Evolutionary conservation across 1,284 basidiomycete species (phyloP), one percentile per base, ranked within the genome.

Genomic region (Singerocomus inundabilis): DNA sequence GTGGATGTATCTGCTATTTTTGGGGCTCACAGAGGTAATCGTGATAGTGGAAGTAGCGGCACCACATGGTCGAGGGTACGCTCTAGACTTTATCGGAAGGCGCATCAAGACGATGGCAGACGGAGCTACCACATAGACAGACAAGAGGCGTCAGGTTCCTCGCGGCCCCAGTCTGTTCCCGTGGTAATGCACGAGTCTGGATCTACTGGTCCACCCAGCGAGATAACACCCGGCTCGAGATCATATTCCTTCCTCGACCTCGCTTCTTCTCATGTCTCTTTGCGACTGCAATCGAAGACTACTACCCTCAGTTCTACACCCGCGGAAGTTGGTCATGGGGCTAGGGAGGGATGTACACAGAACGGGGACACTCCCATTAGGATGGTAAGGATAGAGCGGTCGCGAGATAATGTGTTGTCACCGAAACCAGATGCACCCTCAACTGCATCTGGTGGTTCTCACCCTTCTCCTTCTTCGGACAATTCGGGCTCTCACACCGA

Each of bases 171-270:
- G 47, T 66, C 63, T 3, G 64, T 70, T 3, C 66, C 68, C 12
- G 59, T 66, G 44, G 56, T 69, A 1, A 56, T 70, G 67, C 68
- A 67, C 33, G 54, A 60, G n/a, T 50, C 62, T 25, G 46, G 36
- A 33, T 58, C 53, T 12, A 44, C 28, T 63, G 49, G 63, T 61
- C 25, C 63, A 66, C 47, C 72, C 56, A 35, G 72, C 62, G 56
- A 55, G 46, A 42, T 54, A 34, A 53, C 59, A 18, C 59, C 59
- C 50, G 60, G 57, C 52, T 67, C 60, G 45, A 70, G 67, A 29
- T 68, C 72, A 18, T 68, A 70, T 39, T 85, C 83, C 0, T 85
- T 85, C 68, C 71, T 85, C 21, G 84, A 85, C 60, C 74, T 85
- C 47, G 38, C 64, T 34, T 79, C 80, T 4, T 78, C 79, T 3